A percentile compares a stretch with the other conserved stretches of the same genome.
phyloP scores from a whole-genome alignment of 208 protist genomes.

The Leptomonas pyrrhocoris region DNA sequence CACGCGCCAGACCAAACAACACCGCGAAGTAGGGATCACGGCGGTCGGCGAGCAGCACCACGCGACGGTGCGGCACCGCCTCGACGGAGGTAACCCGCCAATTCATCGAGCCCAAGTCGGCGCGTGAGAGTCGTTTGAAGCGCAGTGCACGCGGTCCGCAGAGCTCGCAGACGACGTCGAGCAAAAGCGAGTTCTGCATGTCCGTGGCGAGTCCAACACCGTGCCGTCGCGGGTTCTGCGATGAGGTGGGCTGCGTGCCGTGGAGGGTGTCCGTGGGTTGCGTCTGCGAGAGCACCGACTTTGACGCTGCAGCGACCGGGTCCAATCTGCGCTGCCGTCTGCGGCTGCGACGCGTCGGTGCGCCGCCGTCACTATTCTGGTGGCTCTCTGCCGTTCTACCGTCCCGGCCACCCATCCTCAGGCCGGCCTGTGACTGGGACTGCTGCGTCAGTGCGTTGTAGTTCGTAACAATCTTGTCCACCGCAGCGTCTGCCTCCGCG shows the following conservation, averaged over 20 bases:
- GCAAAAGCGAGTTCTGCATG: constrained; percentile 52
- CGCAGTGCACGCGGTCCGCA: constrained; percentile 38
- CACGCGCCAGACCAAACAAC: constrained; percentile 27
- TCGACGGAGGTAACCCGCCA: constrained; percentile 47
- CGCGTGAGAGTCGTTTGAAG: constrained; percentile 40
- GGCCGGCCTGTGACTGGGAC: constrained; percentile 5
- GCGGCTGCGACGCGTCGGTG: not conserved
- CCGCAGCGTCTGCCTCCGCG: constrained; percentile 36
- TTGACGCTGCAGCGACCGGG: not conserved
- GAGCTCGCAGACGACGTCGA: constrained; percentile 51
- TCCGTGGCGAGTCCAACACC: constrained; percentile 27
- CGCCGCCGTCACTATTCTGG: not conserved
- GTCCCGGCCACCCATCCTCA: too few relatives aligned
- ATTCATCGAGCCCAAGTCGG: constrained; percentile 35
- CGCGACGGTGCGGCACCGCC: constrained; percentile 43
- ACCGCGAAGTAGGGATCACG: constrained; percentile 51
- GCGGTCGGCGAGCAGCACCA: constrained; percentile 55
- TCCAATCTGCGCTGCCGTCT: not conserved
- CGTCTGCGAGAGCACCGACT: constrained; percentile 29
- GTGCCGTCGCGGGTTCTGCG: constrained; percentile 7
- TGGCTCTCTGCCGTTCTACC: not conserved
- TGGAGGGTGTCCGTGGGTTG: not conserved
- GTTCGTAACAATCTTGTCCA: constrained; percentile 29
- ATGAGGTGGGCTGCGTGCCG: not conserved
- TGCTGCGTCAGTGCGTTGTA: constrained; percentile 38